Evolutionary conservation across 768 basidiomycete species (phyloP).

Genomic region (Mycena crocata): DNA sequence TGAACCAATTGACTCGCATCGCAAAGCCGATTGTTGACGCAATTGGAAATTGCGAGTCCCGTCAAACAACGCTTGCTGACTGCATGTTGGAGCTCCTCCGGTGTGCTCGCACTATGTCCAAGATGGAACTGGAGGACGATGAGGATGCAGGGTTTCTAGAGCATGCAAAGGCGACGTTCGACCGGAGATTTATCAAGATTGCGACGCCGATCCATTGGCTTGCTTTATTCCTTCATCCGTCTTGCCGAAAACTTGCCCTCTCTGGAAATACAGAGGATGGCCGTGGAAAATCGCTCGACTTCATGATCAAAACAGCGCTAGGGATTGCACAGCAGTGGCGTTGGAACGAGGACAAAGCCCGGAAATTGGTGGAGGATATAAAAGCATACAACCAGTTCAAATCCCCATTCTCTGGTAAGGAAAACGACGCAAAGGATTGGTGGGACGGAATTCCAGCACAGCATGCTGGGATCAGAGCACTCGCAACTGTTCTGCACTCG

Average conservation of each 20-base stretch:
- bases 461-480: slow-evolving; percentile 24
- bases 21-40: slow-evolving; percentile 1
- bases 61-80: neutral
- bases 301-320: slow-evolving; percentile 1
- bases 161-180: neutral
- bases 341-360: slow-evolving; percentile 39
- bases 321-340: slow-evolving; percentile 31
- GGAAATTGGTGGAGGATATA: slow-evolving; percentile 37
- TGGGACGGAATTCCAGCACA: slow-evolving; percentile 37
- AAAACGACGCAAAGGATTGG: slow-evolving; percentile 36
- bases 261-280: slow-evolving; percentile 1
- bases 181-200: neutral
- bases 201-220: neutral
- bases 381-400: slow-evolving; percentile 35
- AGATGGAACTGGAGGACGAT: too few species aligned
- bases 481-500: slow-evolving; percentile 37
- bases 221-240: slow-evolving; percentile 8
- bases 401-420: slow-evolving; percentile 37
- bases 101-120: neutral
- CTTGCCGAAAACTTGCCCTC: slow-evolving; percentile 1
- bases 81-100: neutral
- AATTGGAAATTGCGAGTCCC: neutral
- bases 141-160: neutral
- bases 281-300: neutral
- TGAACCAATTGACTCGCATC: neutral